A percentile compares a stretch with the other conserved stretches of the same genome.
Conservation (phyloP, 2,329 filamentous ascomycete species). For the Aphanoascus verrucosus region DNA sequence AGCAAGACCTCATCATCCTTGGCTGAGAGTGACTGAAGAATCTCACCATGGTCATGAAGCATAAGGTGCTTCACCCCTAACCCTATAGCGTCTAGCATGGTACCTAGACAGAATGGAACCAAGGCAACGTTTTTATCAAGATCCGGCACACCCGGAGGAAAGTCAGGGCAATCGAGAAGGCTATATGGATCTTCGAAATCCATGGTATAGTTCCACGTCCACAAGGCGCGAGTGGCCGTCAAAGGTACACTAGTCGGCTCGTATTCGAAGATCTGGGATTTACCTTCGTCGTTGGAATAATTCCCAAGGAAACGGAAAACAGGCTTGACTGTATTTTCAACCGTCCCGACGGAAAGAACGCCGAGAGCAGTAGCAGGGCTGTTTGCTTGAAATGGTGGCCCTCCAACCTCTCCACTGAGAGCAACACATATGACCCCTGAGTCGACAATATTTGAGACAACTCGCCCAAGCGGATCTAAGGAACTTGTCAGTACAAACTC, state of each 20-base stretch:
- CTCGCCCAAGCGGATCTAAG: conserved; percentile 8
- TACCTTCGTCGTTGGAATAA: conserved; percentile 1
- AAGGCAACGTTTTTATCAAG: conserved; percentile 5
- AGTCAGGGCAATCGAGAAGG: conserved; percentile 6
- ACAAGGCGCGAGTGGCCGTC: neutral
- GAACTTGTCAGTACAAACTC: neutral
- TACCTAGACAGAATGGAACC: conserved; percentile 7
- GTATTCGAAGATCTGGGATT: conserved; percentile 7
- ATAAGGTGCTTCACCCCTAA: conserved; percentile 10
- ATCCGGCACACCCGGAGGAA: neutral
- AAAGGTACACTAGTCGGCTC: conserved; percentile 5
- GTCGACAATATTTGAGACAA: conserved; percentile 9
- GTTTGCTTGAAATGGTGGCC: conserved; percentile 9
- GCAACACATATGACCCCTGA: conserved; percentile 8
- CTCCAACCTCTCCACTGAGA: conserved; percentile 9
- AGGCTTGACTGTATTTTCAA: conserved; percentile 12
- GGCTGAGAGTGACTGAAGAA: conserved; percentile 1
- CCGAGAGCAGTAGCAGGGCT: conserved; percentile 6
- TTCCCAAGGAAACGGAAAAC: conserved; percentile 7
- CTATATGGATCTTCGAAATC: conserved; percentile 4
- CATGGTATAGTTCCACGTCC: conserved; percentile 10
- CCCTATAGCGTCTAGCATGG: conserved; percentile 4
- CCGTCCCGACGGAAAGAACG: conserved; percentile 7
- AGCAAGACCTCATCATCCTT: neutral
- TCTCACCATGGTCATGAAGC: conserved; percentile 8